Evolutionary conservation across 108 stramenopile species (phyloP), one percentile per base, ranked within the genome.

Genomic region (Stephanodiscus minutulus): DNA sequence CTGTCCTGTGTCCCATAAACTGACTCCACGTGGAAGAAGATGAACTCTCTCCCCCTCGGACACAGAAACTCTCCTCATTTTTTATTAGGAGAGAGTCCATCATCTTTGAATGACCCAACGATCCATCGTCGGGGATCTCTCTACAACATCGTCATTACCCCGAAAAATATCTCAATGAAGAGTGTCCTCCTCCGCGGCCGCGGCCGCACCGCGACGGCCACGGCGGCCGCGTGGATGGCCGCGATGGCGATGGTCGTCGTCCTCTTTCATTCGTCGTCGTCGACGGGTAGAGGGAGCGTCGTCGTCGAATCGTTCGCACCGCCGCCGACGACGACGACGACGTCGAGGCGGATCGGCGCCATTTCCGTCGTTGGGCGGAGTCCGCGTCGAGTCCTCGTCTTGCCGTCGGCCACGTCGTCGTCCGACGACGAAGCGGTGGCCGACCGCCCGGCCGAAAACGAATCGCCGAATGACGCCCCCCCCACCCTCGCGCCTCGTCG

Each of bases 221-320:
- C n/a, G n/a, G 50, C 18, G 18, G 22, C 22, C 27, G 52, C 52
- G 20, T 53, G 52, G 25, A 53, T 25, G 22, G 52, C 22, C 52
- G 25, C 22, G 50, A 24, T 27, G 4, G 24, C 24, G 27, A 4
- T 24, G 27, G 55, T 56, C 27, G 0, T 53, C 52, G 5, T 21
- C 7, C 20, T 13, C 10, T 24, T 22, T 22, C 15, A 9, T 6
- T 21, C 20, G 52, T 25, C 24, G 52, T 53, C 52, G 4, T 53
- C 55, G 55, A 12, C 55, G 55, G 0, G 55, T 5, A 0, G 5
- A 15, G 43, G 15, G 43, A 15, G 43, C 2, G 15, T 25, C 52
- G 52, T 53, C 52, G 52, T 53, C 52, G 69, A 70, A 27, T 46
- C 69, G 35, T 70, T 70, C 33, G 69, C 69, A 29, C 69, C 69